These are phyloP conservation scores for Nemania abortiva DNA, from an alignment of 2,329 filamentous ascomycete genomes.

Conservation along the genomic window DNA sequence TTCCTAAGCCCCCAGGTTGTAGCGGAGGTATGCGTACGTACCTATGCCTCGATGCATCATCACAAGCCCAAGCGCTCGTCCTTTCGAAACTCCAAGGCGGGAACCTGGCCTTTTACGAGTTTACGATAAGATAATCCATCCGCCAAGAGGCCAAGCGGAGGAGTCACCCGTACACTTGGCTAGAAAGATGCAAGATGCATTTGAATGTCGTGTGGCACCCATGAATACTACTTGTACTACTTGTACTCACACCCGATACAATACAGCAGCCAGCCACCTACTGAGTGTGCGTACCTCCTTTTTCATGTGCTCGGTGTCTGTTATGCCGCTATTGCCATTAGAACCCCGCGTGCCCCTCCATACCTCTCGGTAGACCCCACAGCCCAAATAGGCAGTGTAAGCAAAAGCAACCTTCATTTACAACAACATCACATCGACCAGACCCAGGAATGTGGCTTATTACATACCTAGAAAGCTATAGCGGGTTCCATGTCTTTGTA, in stretches of 20 bases:
- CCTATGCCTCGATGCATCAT: neutral
- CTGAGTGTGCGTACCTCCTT: neutral
- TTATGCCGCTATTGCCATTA: constrained; percentile 37
- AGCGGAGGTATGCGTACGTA: neutral
- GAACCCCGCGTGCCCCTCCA: constrained; percentile 44
- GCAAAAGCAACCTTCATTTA: neutral
- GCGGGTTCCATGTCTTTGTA: neutral
- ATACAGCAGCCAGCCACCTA: too few relatives aligned
- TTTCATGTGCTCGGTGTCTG: constrained; percentile 2
- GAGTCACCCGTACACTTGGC: neutral
- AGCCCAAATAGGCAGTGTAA: neutral
- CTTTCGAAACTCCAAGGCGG: neutral
- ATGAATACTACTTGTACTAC: too few relatives aligned
- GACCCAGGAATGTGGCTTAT: neutral
- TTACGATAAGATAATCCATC: neutral
- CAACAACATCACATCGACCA: neutral
- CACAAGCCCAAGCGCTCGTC: constrained; percentile 3
- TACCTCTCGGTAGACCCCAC: neutral
- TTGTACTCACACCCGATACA: neutral
- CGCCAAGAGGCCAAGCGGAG: constrained; percentile 10
- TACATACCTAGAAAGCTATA: neutral
- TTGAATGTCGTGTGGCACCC: constrained; percentile 9
- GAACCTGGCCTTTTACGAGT: neutral
- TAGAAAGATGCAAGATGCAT: constrained; percentile 11
- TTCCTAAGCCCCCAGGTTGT: neutral